phyloP scores from a whole-genome alignment of 1,284 basidiomycete species.

The Trametes pubescens region DNA sequence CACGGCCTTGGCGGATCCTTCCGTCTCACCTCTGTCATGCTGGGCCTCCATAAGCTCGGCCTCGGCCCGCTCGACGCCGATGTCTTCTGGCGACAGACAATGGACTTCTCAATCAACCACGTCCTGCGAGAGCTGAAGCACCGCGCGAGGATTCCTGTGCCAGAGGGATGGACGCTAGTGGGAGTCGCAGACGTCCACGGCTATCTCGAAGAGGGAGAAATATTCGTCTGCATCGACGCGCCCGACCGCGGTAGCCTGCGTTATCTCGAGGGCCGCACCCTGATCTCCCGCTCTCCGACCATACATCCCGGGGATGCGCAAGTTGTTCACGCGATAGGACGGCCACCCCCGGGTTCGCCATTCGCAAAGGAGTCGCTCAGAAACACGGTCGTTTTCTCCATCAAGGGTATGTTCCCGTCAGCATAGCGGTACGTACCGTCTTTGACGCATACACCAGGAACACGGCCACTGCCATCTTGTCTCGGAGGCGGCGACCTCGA shows the following conservation, averaged over 20 bases:
- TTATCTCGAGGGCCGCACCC: slow-evolving; percentile 62
- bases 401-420: slow-evolving; percentile 48
- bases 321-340: slow-evolving; percentile 64
- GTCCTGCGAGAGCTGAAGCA: slow-evolving; percentile 74
- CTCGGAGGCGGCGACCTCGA: slow-evolving; percentile 75
- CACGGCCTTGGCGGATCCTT: slow-evolving; percentile 53
- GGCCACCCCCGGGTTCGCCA: slow-evolving; percentile 59
- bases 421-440: not conserved
- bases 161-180: slow-evolving; percentile 67
- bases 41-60: slow-evolving; percentile 48
- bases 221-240: slow-evolving; percentile 64
- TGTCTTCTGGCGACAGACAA: slow-evolving; percentile 59
- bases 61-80: slow-evolving; percentile 43
- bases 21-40: slow-evolving; percentile 49
- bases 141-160: slow-evolving; percentile 71
- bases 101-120: slow-evolving; percentile 63
- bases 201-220: slow-evolving; percentile 57
- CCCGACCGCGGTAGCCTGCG: slow-evolving; percentile 44
- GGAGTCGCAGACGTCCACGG: slow-evolving; percentile 71
- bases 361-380: slow-evolving; percentile 58
- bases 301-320: slow-evolving; percentile 77
- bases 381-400: slow-evolving; percentile 69
- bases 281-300: slow-evolving; percentile 70
- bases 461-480: slow-evolving; percentile 64
- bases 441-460: slow-evolving; percentile 47